Conservation (phyloP, 169 alveolate species). For the Cryptosporidium baileyi region DNA sequence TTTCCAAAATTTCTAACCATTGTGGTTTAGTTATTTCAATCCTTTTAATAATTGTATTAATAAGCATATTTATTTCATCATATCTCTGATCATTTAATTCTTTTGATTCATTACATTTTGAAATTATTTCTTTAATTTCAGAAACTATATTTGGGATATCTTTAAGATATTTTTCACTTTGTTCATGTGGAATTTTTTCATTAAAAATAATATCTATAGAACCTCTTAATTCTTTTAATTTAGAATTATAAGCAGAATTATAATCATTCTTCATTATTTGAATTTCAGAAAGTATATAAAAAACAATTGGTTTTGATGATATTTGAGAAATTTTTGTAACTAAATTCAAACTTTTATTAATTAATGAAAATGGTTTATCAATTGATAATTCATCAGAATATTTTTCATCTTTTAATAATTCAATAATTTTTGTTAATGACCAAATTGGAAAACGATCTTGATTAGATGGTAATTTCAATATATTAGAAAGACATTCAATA, state of each 20-base stretch:
- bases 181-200: conserved; percentile 13
- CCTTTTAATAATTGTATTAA: conserved; percentile 42
- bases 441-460: conserved; percentile 59
- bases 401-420: conserved; percentile 14
- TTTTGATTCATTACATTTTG: not conserved
- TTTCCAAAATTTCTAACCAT: not conserved
- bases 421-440: conserved; percentile 48
- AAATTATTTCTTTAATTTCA: conserved; percentile 22
- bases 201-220: conserved; percentile 36
- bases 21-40: conserved; percentile 1
- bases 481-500: conserved; percentile 30
- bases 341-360: conserved; percentile 31
- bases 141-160: conserved; percentile 52
- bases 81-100: not conserved
- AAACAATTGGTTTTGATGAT: conserved; percentile 62
- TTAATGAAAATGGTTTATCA: conserved; percentile 22
- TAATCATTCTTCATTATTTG: conserved; percentile 35
- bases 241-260: conserved; percentile 26
- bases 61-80: conserved; percentile 48
- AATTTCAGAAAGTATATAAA: conserved; percentile 36
- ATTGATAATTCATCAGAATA: not conserved
- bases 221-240: conserved; percentile 56
- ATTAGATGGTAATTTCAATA: conserved; percentile 10
- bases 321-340: conserved; percentile 27
- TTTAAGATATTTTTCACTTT: conserved; percentile 27